Conservation (phyloP, 495 filamentous ascomycete species). For the Tuber magnatum region DNA sequence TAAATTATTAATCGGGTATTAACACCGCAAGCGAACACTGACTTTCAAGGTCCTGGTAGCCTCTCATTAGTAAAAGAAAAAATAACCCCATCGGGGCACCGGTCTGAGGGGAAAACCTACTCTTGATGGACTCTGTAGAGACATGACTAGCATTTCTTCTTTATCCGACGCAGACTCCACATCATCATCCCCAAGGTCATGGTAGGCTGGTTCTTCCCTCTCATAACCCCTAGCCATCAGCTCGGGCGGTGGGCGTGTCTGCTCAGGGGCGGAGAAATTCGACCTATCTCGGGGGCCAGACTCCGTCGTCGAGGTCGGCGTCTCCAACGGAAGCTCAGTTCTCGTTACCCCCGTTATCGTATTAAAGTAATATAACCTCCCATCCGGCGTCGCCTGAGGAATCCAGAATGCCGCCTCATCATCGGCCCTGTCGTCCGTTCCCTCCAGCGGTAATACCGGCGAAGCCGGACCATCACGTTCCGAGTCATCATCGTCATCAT, state of each 20-base stretch:
- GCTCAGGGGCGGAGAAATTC: slow-evolving; percentile 79
- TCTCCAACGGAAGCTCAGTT: slow-evolving; percentile 88
- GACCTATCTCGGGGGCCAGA: slow-evolving; percentile 78
- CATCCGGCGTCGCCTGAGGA: slow-evolving; percentile 90
- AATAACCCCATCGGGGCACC: not conserved
- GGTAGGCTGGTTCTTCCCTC: slow-evolving; percentile 43
- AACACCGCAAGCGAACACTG: slow-evolving; percentile 15
- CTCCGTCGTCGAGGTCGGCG: slow-evolving; percentile 71
- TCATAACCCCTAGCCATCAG: slow-evolving; percentile 79
- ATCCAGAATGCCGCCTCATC: slow-evolving; percentile 97
- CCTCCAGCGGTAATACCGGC: slow-evolving; percentile 59
- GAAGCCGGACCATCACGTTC: slow-evolving; percentile 55
- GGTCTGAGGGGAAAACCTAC: slow-evolving; percentile 14
- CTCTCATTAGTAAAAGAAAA: not conserved
- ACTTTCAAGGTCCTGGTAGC: slow-evolving; percentile 23
- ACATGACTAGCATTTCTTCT: slow-evolving; percentile 52
- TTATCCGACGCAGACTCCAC: slow-evolving; percentile 84
- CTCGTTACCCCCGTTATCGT: slow-evolving; percentile 88
- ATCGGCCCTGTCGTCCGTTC: slow-evolving; percentile 57
- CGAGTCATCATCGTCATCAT: slow-evolving; percentile 60
- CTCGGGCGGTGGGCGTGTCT: slow-evolving; percentile 86
- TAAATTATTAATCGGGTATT: slow-evolving; percentile 1
- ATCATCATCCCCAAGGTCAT: slow-evolving; percentile 66
- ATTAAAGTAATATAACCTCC: slow-evolving; percentile 95
- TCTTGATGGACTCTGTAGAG: slow-evolving; percentile 50